Percentiles rank a stretch among this genome's conserved stretches.
Evolutionary conservation across 2,329 filamentous ascomycete genomes (phyloP).

Genomic region (Coniochaeta prunicola): DNA sequence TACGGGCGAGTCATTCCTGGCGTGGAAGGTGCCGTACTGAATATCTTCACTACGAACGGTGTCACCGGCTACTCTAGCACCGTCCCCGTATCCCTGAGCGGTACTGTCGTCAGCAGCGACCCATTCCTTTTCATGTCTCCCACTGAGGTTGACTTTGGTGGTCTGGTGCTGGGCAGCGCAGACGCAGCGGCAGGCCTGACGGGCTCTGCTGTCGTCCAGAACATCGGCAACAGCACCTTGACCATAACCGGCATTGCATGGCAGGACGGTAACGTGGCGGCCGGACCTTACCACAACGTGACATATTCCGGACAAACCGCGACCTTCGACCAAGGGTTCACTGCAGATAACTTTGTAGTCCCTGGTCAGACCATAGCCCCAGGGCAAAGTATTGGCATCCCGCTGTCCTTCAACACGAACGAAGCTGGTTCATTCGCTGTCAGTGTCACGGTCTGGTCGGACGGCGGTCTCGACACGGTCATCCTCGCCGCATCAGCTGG

Average conservation of each 20-base stretch:
- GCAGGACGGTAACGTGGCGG: slow-evolving; percentile 16
- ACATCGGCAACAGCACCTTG: slow-evolving; percentile 26
- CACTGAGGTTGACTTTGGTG: slow-evolving; percentile 29
- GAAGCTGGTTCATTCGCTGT: slow-evolving; percentile 23
- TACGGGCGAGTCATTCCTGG: slow-evolving; percentile 23
- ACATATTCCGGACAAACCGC: slow-evolving; percentile 15
- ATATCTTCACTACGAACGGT: slow-evolving; percentile 28
- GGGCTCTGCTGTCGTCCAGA: slow-evolving; percentile 25
- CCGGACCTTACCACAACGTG: slow-evolving; percentile 19
- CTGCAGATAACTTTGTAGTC: slow-evolving; percentile 19
- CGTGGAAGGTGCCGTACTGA: slow-evolving; percentile 25
- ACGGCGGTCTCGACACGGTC: slow-evolving; percentile 23
- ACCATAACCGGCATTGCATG: slow-evolving; percentile 27
- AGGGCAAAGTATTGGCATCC: slow-evolving; percentile 21
- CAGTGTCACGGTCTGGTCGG: slow-evolving; percentile 26
- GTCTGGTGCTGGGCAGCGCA: slow-evolving; percentile 25
- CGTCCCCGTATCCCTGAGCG: slow-evolving; percentile 28
- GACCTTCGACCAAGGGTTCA: slow-evolving; percentile 20
- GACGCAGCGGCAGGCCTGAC: slow-evolving; percentile 17
- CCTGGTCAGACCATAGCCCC: slow-evolving; percentile 20
- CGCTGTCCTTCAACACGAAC: slow-evolving; percentile 24
- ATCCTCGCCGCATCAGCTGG: slow-evolving; percentile 25
- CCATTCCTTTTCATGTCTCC: slow-evolving; percentile 28
- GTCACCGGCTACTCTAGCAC: slow-evolving; percentile 26
- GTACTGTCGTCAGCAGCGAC: slow-evolving; percentile 26